Conservation (phyloP, 2,329 filamentous ascomycete species). For the Venturia nashicola region DNA sequence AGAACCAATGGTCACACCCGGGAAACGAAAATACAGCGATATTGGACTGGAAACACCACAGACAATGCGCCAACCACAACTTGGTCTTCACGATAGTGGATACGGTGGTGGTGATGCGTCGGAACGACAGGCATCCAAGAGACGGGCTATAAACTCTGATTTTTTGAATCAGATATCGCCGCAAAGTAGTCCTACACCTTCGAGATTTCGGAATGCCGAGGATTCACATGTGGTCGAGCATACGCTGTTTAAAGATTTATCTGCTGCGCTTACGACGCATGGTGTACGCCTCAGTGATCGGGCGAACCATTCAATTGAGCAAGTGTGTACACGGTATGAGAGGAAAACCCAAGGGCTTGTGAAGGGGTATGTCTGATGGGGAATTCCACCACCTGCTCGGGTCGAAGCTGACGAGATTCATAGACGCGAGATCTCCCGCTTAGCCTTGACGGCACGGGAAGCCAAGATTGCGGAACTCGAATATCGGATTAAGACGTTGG, state of each 20-base stretch:
- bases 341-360: slow-evolving; percentile 48
- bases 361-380: slow-evolving; percentile 29
- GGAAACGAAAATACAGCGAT: not conserved
- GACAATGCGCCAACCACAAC: not conserved
- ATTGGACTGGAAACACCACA: slow-evolving; percentile 6
- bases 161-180: slow-evolving; percentile 7
- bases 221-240: not conserved
- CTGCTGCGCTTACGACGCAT: not conserved
- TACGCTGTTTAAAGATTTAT: not conserved
- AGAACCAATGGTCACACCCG: not conserved
- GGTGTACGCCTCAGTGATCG: not conserved
- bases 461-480: slow-evolving; percentile 52
- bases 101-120: not conserved
- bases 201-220: slow-evolving; percentile 17
- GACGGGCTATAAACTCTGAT: not conserved
- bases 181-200: slow-evolving; percentile 21
- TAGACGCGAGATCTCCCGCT: slow-evolving; percentile 49
- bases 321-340: slow-evolving; percentile 33
- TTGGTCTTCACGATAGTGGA: not conserved
- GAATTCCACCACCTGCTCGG: not conserved
- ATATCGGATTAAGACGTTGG: slow-evolving; percentile 47
- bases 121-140: not conserved
- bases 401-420: not conserved
- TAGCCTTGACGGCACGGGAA: slow-evolving; percentile 52
- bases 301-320: slow-evolving; percentile 12